Conservation (phyloP, 2,329 filamentous ascomycete species). For the Aureobasidium sp. region DNA sequence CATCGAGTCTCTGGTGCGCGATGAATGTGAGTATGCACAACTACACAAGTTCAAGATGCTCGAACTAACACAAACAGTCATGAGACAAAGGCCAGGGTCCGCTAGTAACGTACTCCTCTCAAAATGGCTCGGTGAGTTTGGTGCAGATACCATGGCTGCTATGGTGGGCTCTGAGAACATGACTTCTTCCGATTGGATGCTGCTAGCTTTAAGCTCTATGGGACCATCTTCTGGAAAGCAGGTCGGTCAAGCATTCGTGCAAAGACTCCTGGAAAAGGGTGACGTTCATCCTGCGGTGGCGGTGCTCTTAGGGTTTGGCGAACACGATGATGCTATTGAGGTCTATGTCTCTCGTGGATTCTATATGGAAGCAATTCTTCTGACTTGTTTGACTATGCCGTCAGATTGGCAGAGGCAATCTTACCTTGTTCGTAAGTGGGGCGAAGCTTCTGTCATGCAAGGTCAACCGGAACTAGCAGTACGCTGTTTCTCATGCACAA, state of each 20-base stretch:
- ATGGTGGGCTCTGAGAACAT: conserved; percentile 71
- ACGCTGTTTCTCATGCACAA: conserved; percentile 85
- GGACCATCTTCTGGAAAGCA: conserved; percentile 72
- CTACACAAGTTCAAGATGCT: conserved; percentile 13
- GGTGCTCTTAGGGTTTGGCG: conserved; percentile 85
- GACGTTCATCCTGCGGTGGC: conserved; percentile 89
- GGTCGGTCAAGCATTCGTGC: conserved; percentile 81
- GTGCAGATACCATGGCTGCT: conserved; percentile 70
- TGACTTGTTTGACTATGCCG: conserved; percentile 76
- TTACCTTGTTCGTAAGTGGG: conserved; percentile 87
- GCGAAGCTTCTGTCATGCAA: conserved; percentile 79
- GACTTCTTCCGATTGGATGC: conserved; percentile 94
- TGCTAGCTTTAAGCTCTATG: conserved; percentile 83
- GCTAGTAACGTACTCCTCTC: conserved; percentile 72
- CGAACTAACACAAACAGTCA: conserved; percentile 37
- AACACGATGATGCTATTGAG: conserved; percentile 90
- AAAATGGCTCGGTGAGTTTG: conserved; percentile 86
- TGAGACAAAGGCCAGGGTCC: conserved; percentile 62
- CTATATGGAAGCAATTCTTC: conserved; percentile 85
- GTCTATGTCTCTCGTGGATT: conserved; percentile 87
- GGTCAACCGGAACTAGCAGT: conserved; percentile 86
- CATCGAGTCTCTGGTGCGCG: conserved; percentile 68
- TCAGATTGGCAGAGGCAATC: conserved; percentile 86
- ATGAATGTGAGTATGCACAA: conserved; percentile 53
- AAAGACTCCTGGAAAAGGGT: conserved; percentile 77